phyloP scores from a whole-genome alignment of 208 protist genomes.

The Wallacemonas sp. region DNA sequence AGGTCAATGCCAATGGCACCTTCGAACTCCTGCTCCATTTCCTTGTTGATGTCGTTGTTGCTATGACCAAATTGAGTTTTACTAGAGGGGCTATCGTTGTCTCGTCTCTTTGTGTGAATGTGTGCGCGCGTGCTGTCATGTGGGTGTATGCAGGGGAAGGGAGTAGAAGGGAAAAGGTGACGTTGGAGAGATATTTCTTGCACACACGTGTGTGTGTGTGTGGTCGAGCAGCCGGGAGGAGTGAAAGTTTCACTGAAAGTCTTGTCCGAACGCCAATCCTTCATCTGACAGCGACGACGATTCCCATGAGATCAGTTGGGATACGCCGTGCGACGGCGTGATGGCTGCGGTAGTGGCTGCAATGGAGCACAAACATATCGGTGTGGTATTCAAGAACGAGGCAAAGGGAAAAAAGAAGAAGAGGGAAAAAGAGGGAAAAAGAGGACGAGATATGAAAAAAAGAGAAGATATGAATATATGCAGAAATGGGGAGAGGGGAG shows the following conservation, averaged over 20 bases:
- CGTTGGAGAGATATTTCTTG: neutral
- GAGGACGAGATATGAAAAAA: neutral
- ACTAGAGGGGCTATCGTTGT: no score
- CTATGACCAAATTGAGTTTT: no score
- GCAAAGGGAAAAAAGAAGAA: neutral
- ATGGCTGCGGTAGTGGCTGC: neutral
- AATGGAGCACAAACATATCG: no score
- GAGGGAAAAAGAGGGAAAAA: neutral
- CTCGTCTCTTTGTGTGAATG: neutral
- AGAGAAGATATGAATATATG: neutral
- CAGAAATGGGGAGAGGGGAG: no score
- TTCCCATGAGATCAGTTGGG: neutral
- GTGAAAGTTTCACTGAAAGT: no score
- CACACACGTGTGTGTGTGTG: neutral
- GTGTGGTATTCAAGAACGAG: neutral
- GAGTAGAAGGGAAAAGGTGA: neutral
- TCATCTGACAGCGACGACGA: neutral
- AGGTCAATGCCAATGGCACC: constrained; percentile 93
- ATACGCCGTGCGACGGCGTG: neutral
- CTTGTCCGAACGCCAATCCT: neutral
- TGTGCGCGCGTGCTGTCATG: neutral
- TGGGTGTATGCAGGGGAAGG: no score
- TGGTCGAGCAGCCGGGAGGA: no score
- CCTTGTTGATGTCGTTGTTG: no score
- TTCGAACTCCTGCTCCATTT: constrained; percentile 42